Base-by-base conservation (phyloP, 1,284 basidiomycete genomes). In the Peniophora sp. region DNA sequence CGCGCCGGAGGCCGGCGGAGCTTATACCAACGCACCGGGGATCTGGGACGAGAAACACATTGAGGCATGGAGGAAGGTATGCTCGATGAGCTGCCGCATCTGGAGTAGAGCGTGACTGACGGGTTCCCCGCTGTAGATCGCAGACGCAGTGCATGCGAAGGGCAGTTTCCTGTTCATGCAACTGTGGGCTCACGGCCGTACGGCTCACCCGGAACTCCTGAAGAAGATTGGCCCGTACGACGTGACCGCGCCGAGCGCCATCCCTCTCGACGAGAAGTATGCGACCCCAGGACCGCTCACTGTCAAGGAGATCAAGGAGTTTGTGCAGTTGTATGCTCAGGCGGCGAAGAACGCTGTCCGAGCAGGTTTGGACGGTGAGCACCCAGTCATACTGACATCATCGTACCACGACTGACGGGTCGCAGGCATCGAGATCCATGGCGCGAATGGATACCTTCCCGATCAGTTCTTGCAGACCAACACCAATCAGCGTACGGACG, bases 1-100 rank as follows among this genome's bases (percentile, higher is more conserved):
- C 48, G 60, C 64, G 8, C 51, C 63, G 5, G 59, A 67, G 50
- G 71, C 69, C 0, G 69, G 68, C 12, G 73, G 73, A 1, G 27
- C 6, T 6, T 60, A 59, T 32, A 34, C 56, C 2, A 52, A 70
- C 54, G 64, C 68, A 1, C 77, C 75, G 1, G 70, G 70, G 2
- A 71, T 77, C 37, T 78, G 66, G 66, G 70, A 50, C 47, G 59
- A 67, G 0, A 71, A 67, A 46, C 77, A 81, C 57, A 63, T 75
- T 36, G 57, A 53, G 0, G 72, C 63, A 0, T 81, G 78, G 77
- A 76, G 70, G 55, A 60, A 66, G 58, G 72, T 74, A 46, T 23
- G 62, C 8, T 36, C 24, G 24, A 22, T 32, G 18, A 32, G 22
- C 23, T 44, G 20, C 8, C 14, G 10, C 18, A 12, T 18, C 24